Percentiles rank a stretch among this genome's conserved stretches.
These are phyloP conservation scores for Heterococcus sp. DNA, from an alignment of 108 stramenopile species.

Conservation along the genomic window DNA sequence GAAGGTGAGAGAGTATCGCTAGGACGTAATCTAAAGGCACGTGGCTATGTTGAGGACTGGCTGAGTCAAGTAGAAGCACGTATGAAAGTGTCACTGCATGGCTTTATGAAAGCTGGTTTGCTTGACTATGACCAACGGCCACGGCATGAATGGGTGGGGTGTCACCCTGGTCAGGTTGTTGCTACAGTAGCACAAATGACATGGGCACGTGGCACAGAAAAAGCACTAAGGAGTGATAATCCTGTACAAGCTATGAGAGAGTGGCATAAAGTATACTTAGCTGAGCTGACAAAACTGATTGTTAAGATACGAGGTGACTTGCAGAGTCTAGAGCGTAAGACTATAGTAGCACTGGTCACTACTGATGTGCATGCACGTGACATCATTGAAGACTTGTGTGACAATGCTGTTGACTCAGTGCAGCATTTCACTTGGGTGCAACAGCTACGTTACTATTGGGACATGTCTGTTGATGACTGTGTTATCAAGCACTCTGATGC, in stretches of 20 bases:
- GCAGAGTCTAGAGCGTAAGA: slow-evolving; percentile 56
- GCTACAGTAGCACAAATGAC: slow-evolving; percentile 67
- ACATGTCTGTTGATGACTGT: slow-evolving; percentile 53
- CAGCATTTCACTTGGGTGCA: slow-evolving; percentile 68
- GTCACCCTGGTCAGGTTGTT: slow-evolving; percentile 61
- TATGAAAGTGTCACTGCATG: slow-evolving; percentile 58
- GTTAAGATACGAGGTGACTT: slow-evolving; percentile 59
- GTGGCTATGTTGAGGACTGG: slow-evolving; percentile 68
- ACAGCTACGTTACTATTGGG: slow-evolving; percentile 71
- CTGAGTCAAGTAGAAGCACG: slow-evolving; percentile 52
- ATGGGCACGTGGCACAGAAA: slow-evolving; percentile 60
- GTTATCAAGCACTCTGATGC: slow-evolving; percentile 62
- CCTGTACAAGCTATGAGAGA: slow-evolving; percentile 45
- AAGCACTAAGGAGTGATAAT: slow-evolving; percentile 44
- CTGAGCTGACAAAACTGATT: slow-evolving; percentile 58
- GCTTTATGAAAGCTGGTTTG: slow-evolving; percentile 59
- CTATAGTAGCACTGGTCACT: slow-evolving; percentile 68
- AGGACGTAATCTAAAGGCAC: slow-evolving; percentile 63
- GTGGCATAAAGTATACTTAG: slow-evolving; percentile 42
- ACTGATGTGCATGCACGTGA: slow-evolving; percentile 72
- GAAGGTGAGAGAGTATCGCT: slow-evolving; percentile 62
- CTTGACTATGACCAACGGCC: slow-evolving; percentile 54
- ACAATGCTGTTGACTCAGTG: slow-evolving; percentile 48
- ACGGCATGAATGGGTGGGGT: slow-evolving; percentile 57
- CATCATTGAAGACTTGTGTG: slow-evolving; percentile 63